phyloP scores from a whole-genome alignment of 345 rosid genomes.

The Theobroma cacao region DNA sequence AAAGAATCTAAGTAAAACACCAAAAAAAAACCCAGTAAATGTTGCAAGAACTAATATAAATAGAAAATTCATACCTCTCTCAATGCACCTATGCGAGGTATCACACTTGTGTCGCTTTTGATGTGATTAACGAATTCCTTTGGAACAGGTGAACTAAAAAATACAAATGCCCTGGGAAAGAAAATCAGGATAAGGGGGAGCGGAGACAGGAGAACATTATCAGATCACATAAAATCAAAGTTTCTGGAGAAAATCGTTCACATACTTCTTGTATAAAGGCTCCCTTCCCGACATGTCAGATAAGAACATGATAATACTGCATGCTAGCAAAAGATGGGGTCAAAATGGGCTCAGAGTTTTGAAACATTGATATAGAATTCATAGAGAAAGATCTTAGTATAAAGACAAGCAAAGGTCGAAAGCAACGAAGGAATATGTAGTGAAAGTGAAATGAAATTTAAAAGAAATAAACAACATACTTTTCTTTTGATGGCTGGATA shows the following conservation, averaged over 20 bases:
- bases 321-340: conserved; percentile 40
- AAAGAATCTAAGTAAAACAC: background rate
- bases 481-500: conserved; percentile 88
- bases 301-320: conserved; percentile 94
- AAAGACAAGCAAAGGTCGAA: background rate
- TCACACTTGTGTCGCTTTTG: conserved; percentile 75
- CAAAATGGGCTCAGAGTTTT: conserved; percentile 19
- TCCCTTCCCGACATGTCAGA: conserved; percentile 99
- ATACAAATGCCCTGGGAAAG: conserved; percentile 65
- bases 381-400: background rate
- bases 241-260: conserved; percentile 8
- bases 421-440: background rate
- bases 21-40: background rate
- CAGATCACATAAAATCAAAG: background rate
- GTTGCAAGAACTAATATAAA: background rate
- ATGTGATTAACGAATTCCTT: conserved; percentile 83
- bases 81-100: conserved; percentile 87
- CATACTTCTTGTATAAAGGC: conserved; percentile 87
- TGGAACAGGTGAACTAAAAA: conserved; percentile 75
- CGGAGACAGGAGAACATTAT: conserved; percentile 12
- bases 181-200: background rate
- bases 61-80: conserved; percentile 65
- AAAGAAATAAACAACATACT: conserved; percentile 36
- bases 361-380: background rate
- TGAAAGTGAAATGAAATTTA: background rate